Percentiles rank a stretch among this genome's conserved stretches.
Evolutionary conservation across 2,329 filamentous ascomycete species (phyloP).

Genomic region (Trichoderma simmonsii): DNA sequence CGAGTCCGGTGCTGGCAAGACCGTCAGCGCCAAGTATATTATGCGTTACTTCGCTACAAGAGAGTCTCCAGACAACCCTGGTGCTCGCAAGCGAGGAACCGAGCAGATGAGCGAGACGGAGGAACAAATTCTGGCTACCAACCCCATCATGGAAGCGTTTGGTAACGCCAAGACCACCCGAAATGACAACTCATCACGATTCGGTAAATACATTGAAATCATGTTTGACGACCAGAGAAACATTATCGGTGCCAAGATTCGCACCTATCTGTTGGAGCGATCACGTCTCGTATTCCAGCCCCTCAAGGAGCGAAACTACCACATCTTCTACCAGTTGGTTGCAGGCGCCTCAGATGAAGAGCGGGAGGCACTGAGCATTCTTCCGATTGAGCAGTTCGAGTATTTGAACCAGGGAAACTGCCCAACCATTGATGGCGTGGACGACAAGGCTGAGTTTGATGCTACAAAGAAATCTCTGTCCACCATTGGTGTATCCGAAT

Average conservation of each 20-base stretch:
- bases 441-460: slow-evolving; percentile 91
- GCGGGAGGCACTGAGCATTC: slow-evolving; percentile 72
- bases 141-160: slow-evolving; percentile 99
- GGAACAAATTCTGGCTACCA: slow-evolving; percentile 96
- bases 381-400: slow-evolving; percentile 86
- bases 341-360: slow-evolving; percentile 86
- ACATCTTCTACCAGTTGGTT: slow-evolving; percentile 97
- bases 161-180: slow-evolving; percentile 99
- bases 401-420: slow-evolving; percentile 95
- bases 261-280: slow-evolving; percentile 91
- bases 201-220: slow-evolving; percentile 99
- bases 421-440: slow-evolving; percentile 87
- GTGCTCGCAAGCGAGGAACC: slow-evolving; percentile 71
- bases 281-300: slow-evolving; percentile 97
- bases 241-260: slow-evolving; percentile 96
- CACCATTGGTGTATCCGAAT: slow-evolving; percentile 76
- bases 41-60: slow-evolving; percentile 99
- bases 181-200: slow-evolving; percentile 98
- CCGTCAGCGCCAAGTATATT: slow-evolving; percentile 98
- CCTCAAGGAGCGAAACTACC: slow-evolving; percentile 96
- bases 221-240: slow-evolving; percentile 96
- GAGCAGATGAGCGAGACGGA: slow-evolving; percentile 95
- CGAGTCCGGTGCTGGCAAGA: slow-evolving; percentile 98
- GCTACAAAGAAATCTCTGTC: slow-evolving; percentile 82
- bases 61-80: slow-evolving; percentile 86